phyloP scores from a whole-genome alignment of 495 filamentous ascomycete species.

The Penicillium cataractarum region DNA sequence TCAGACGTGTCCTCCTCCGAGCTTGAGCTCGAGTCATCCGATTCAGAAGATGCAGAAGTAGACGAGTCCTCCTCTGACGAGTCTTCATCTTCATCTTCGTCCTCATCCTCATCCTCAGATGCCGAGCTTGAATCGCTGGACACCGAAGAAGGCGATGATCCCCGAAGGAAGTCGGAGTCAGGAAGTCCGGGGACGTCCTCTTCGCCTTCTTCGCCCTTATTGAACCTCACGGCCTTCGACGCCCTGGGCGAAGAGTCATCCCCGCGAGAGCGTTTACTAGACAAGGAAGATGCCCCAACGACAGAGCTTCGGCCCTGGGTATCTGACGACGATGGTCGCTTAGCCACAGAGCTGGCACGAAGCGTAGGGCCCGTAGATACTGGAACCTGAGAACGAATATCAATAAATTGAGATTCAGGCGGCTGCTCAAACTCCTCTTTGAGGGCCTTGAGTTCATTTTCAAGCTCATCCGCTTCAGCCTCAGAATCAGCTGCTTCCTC shows the following conservation, averaged over 20 bases:
- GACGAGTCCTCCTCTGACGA: constrained; percentile 24
- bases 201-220: constrained; percentile 21
- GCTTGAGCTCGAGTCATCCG: constrained; percentile 34
- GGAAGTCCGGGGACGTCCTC: constrained; percentile 12
- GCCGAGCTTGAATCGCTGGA: constrained; percentile 3
- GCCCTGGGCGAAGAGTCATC: constrained; percentile 30
- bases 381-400: constrained; percentile 23
- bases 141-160: constrained; percentile 1
- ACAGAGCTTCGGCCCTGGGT: constrained; percentile 21
- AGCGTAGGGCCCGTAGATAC: constrained; percentile 13
- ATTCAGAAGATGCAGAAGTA: constrained; percentile 29
- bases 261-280: constrained; percentile 31
- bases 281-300: constrained; percentile 29
- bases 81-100: constrained; percentile 15
- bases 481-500: constrained; percentile 27
- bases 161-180: neutral
- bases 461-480: constrained; percentile 43
- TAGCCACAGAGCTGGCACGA: constrained; percentile 23
- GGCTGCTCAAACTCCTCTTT: constrained; percentile 44
- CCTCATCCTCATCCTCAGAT: constrained; percentile 8
- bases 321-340: constrained; percentile 28
- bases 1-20: constrained; percentile 34
- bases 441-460: constrained; percentile 47
- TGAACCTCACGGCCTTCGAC: constrained; percentile 44
- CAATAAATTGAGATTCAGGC: constrained; percentile 26